Conservation (phyloP, 2,329 filamentous ascomycete species). For the Cladorrhinum sp. region DNA sequence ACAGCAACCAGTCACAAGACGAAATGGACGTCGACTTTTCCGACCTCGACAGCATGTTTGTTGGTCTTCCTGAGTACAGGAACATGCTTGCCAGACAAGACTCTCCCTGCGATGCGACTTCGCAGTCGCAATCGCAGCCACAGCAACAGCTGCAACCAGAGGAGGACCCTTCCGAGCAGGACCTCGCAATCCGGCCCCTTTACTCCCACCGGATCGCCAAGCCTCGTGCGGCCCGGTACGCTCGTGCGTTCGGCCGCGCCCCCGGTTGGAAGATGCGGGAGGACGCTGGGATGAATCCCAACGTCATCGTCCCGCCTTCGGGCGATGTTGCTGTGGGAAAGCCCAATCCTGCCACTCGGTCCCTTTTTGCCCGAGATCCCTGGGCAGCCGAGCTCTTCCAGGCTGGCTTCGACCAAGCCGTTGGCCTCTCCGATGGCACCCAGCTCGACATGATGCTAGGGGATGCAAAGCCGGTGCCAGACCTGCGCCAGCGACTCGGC, state of each 20-base stretch:
- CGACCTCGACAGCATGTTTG: too few species aligned
- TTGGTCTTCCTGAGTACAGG: neutral
- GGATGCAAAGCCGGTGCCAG: neutral
- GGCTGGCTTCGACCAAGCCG: constrained; percentile 22
- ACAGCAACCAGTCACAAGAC: neutral
- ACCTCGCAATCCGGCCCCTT: neutral
- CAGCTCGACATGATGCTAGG: neutral
- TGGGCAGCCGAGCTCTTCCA: constrained; percentile 20
- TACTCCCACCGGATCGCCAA: neutral
- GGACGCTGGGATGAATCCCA: neutral
- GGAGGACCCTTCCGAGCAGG: neutral
- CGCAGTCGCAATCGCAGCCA: neutral
- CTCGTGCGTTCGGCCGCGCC: neutral
- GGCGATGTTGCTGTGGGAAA: neutral
- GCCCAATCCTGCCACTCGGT: neutral
- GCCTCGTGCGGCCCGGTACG: neutral
- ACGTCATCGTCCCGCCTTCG: neutral
- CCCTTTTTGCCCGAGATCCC: constrained; percentile 6
- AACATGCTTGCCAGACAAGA: neutral
- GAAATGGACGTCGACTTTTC: neutral
- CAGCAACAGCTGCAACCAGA: neutral
- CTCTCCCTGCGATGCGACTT: neutral
- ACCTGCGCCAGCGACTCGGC: neutral
- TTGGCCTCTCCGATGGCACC: constrained; percentile 10
- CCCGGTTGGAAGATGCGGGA: neutral